Conservation (phyloP, 805 yeast species). For the Candida quercuum region DNA sequence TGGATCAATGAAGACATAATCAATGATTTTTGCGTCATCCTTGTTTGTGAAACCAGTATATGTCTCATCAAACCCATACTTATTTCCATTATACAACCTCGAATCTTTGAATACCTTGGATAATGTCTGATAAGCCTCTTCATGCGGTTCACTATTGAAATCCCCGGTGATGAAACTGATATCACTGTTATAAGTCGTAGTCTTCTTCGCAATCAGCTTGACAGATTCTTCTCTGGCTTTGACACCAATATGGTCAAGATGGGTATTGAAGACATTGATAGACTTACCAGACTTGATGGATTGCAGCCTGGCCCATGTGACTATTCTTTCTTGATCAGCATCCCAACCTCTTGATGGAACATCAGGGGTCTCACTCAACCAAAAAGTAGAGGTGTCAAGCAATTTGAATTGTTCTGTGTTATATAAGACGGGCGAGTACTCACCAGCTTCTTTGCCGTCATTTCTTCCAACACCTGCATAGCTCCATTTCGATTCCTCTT, state of each 20-base stretch:
- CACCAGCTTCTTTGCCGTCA: slow-evolving; percentile 46
- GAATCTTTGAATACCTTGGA: slow-evolving; percentile 34
- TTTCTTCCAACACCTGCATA: slow-evolving; percentile 48
- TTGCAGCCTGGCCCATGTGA: slow-evolving; percentile 29
- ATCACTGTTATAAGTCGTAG: slow-evolving; percentile 25
- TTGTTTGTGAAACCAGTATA: slow-evolving; percentile 42
- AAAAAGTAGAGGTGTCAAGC: slow-evolving; percentile 37
- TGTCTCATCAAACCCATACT: slow-evolving; percentile 40
- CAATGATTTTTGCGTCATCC: slow-evolving; percentile 27
- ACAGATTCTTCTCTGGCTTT: slow-evolving; percentile 42
- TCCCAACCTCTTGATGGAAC: slow-evolving; percentile 50
- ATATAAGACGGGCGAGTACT: slow-evolving; percentile 44
- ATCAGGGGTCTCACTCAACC: slow-evolving; percentile 53
- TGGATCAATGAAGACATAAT: slow-evolving; percentile 21
- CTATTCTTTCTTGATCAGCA: slow-evolving; percentile 37
- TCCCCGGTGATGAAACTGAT: slow-evolving; percentile 49
- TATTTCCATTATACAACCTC: slow-evolving; percentile 18
- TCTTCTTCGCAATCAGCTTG: slow-evolving; percentile 36
- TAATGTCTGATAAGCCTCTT: slow-evolving; percentile 36
- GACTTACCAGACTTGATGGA: slow-evolving; percentile 14
- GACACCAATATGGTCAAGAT: slow-evolving; percentile 44
- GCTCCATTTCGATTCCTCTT: slow-evolving; percentile 29
- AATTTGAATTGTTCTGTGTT: slow-evolving; percentile 32
- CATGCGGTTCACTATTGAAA: slow-evolving; percentile 46
- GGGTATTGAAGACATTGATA: slow-evolving; percentile 38